Percentiles rank a stretch among this genome's conserved stretches.
These are phyloP conservation scores for Phaffomyces thermotolerans DNA, from an alignment of 805 yeast species.

Conservation along the genomic window DNA sequence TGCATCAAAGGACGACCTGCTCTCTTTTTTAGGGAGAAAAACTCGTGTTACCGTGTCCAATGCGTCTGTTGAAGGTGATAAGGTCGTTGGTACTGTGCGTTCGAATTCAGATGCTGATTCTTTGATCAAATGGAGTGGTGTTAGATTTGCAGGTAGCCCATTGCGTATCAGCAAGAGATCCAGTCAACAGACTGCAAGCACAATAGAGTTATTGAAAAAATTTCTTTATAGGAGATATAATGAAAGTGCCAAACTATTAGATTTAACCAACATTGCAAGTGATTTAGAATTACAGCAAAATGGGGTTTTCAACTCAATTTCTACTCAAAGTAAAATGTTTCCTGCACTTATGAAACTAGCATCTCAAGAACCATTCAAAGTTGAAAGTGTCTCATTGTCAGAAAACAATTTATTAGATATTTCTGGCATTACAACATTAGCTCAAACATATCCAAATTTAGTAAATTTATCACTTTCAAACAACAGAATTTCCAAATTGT, in stretches of 20 bases:
- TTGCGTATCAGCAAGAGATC: conserved; percentile 40
- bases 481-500: conserved; percentile 55
- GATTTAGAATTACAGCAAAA: conserved; percentile 53
- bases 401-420: conserved; percentile 60
- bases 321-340: conserved; percentile 74
- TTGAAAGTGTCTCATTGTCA: conserved; percentile 67
- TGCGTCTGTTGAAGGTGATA: conserved; percentile 46
- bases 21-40: conserved; percentile 63
- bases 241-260: conserved; percentile 55
- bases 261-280: conserved; percentile 54
- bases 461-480: conserved; percentile 74
- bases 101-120: conserved; percentile 49
- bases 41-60: conserved; percentile 48
- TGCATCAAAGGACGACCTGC: conserved; percentile 60
- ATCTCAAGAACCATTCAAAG: conserved; percentile 38
- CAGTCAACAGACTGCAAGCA: conserved; percentile 27
- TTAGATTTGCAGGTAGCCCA: conserved; percentile 69
- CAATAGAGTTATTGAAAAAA: conserved; percentile 54
- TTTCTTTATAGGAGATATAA: conserved; percentile 66
- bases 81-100: conserved; percentile 53
- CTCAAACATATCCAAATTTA: conserved; percentile 67
- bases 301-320: conserved; percentile 57
- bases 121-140: conserved; percentile 61
- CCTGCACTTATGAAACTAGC: conserved; percentile 86
- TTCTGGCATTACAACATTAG: conserved; percentile 49